A percentile compares a stretch with the other conserved stretches of the same genome.
Conservation (phyloP, 306 rosid genomes). For the Heteromeles arbutifolia region DNA sequence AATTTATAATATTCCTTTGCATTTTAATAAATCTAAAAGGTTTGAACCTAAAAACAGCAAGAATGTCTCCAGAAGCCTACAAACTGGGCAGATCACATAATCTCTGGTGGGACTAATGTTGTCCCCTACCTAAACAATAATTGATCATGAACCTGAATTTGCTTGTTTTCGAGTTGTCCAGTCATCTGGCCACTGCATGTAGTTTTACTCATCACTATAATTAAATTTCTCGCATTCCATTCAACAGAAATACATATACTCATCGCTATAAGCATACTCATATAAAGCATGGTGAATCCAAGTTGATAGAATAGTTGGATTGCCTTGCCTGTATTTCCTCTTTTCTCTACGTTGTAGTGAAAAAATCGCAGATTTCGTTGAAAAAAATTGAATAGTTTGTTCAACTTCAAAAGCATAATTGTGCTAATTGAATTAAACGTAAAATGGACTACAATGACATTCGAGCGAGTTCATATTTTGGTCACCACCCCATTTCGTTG, state of each 20-base stretch:
- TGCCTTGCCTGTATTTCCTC: neutral
- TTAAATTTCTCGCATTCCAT: neutral
- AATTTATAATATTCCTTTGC: neutral
- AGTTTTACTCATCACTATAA: neutral
- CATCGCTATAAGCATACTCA: neutral
- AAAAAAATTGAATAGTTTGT: neutral
- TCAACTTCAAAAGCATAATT: neutral
- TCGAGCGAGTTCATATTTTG: neutral
- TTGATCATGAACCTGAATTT: neutral
- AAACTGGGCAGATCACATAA: constrained; percentile 33
- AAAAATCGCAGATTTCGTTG: neutral
- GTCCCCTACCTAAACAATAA: constrained; percentile 18
- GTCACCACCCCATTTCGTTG: neutral
- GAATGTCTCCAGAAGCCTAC: neutral
- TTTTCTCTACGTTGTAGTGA: neutral
- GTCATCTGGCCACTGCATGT: neutral
- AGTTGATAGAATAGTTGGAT: neutral
- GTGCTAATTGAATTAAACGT: neutral
- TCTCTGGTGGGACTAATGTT: constrained; percentile 36
- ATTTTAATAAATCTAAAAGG: neutral
- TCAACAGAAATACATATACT: neutral
- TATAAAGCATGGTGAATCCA: neutral
- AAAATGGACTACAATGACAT: too few species aligned
- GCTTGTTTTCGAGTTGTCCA: neutral
- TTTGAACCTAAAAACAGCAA: neutral